Base-by-base conservation (phyloP, 805 yeast genomes). In the Clavispora asparagi region DNA sequence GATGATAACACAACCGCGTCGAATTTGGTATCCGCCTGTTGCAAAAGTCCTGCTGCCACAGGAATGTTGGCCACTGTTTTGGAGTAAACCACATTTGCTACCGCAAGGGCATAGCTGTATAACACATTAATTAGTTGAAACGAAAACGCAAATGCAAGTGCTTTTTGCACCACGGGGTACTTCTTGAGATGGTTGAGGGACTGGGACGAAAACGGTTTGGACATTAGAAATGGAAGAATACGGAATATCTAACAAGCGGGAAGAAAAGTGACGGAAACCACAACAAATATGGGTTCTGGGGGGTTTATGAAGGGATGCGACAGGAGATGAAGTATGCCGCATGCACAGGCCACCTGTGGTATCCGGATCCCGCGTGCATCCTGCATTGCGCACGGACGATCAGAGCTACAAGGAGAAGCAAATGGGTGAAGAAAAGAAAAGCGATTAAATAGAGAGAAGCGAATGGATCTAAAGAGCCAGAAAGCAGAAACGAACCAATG, bases 171-270 rank as follows among this genome's bases (percentile, higher is more conserved):
- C n/a, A 58, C 43, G 8, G 64, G 46, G 56, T 71, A 71, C 3
- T 65, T 55, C 35, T 54, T 51, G 41, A 71, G 45, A 54, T 71
- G 75, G 32, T 53, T 50, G 30, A 66, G 39, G 13, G 73, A 54
- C 51, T 64, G 59, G 40, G 74, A 69, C 28, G 61, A 49, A 51
- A 66, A 65, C 36, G 59, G 52, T 46, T 54, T 58, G 17, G 63
- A 49, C 58, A 53, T 54, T 29, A 5, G n/a, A 17, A 19, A 2
- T 13, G 26, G 27, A 19, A 35, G n/a, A 19, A 19, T 19, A 19
- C 23, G 23, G 23, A 19, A 19, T 19, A 19, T 19, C 23, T 19
- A 19, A 19, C 23, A 3, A 5, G 5, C 23, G 23, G 23, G 23
- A 19, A 19, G 23, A 19, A 19, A 19, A 19, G 5, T 19, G 3